Evolutionary conservation across 2,329 filamentous ascomycete genomes (phyloP), one percentile per base, ranked within the genome.

Genomic region (Colletotrichum falcatum): DNA sequence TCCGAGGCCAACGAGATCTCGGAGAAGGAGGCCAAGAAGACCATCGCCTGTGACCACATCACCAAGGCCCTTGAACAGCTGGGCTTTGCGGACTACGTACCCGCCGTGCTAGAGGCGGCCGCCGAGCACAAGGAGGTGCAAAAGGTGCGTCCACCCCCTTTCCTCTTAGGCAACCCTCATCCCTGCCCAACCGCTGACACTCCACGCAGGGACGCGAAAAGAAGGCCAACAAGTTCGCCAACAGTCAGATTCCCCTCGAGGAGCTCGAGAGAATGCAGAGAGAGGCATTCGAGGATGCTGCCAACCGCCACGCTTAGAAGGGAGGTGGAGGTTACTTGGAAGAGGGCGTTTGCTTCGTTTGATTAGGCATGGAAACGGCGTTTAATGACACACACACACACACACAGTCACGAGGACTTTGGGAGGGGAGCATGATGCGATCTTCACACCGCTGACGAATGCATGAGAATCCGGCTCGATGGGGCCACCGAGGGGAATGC

Each of bases 1-100:
- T 97, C 94, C 58, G 95, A 99, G 84, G 96, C 96, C 73, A 99
- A 99, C 82, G 96, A 99, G 77, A 99, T 99, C 74, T 97, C 95
- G 16, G 96, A 99, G 81, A 97, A 97, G 82, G 96, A 99, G 78
- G 94, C 95, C 60, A 99, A 99, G 86, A 99, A 99, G 88, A 99
- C 96, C 5, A 99, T 99, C 76, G 95, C 95, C 16, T 97, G 94
- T 81, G 96, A 99, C 77, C 96, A 99, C 83, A 97, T 99, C 76
- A 97, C 95, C 78, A 95, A 95, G 78, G 96, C 96, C 0, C 88
- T 99, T 51, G 93, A 95, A 76, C 93, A 97, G 77, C 89, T 99
- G 26, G 96, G 95, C 1, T 99, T 98, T 80, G 88, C 91, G 12
- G 94, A 97, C 76, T 99, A 98, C 78, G 93, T 99, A 8, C 90